Evolutionary conservation across 208 protist genomes (phyloP), one percentile per base, ranked within the genome.

Genomic region (Trypanosomatidae sp.): DNA sequence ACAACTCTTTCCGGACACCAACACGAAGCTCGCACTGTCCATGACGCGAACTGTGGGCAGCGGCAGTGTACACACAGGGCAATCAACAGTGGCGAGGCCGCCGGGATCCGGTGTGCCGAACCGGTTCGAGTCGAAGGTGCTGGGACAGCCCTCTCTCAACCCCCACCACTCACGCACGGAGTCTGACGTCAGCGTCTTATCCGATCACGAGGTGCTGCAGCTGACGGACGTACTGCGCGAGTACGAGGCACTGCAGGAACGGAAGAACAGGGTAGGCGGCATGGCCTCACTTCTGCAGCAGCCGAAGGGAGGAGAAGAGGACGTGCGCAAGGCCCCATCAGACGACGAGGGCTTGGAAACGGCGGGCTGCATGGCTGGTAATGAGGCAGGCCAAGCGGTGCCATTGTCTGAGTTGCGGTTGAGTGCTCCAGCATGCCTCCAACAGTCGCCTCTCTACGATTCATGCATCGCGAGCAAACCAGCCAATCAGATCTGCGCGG

Each of bases 181-280:
- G 28, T 86, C 76, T 1, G 58, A 62, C 50, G 70, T 72, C 19
- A 88, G 69, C 55, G 77, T 88, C 50, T 69, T 91, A 25, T 84
- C 80, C 36, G 62, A 85, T 44, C 84, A 91, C 79, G 86, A 88
- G 64, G 81, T 91, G 62, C 79, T 85, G 66, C 81, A 89, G 67
- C 79, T 91, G 15, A 76, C 80, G 49, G 87, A 91, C 53, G 87
- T 91, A 33, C 71, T 91, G 49, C 75, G 70, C 3, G 59, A 49
- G 49, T 87, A 84, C 67, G 78, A 87, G 62, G 77, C 43, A 55
- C 50, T 64, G 66, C 58, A 81, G 62, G 30, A 72, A 50, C 43
- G 50, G 43, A 44, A 65, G 43, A 17, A 46, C 12, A 53, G 4
- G 43, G 2, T 39, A 15, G 28, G 15, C 22, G 49, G 25, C 9